Base-by-base conservation (phyloP, 192 early-diverging fungal species). In the Chytriomyces sp. region DNA sequence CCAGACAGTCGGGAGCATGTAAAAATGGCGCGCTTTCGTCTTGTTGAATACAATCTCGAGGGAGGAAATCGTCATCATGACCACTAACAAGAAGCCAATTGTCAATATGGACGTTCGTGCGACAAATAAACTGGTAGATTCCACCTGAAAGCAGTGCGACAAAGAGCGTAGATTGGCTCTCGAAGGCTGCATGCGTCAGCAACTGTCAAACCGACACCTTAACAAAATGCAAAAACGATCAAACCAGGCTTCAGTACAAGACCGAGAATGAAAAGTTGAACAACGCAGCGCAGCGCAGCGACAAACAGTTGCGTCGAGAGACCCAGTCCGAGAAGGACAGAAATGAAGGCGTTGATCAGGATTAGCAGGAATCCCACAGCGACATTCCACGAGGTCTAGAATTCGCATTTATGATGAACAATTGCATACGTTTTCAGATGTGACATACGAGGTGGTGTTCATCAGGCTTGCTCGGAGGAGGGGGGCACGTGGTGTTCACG, bases 231-330 rank as follows among this genome's bases (percentile, higher is more conserved):
- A 17, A 25, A 38, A 4, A 6, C 25, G 54, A 14, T 57, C 5
- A 14, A 26, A 77, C 75, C 60, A 14, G 78, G 78, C 32, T 76
- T 52, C 28, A 76, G 33, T 7, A 28, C 52, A 5, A 65, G 62
- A 81, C 89, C 89, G 81, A 96, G 88, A 25, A 91, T 58, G 2
- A 89, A 88, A 38, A 96, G 81, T 70, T 96, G 94, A 22, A 90
- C 80, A 30, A 93, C 73, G 58, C 75, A 76, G 31, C 93, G 86
- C 56, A 88, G 59, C 0, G 91, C 82, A 5, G 91, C 81, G 5
- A 94, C 77, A 12, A 92, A 76, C 7, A 96, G 72, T 2, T 86
- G 86, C n/a, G 55, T 75, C 72, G 87, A 87, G 5, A 96, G 68
- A 2, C 87, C 84, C 25, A 93, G 82, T 0, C 90, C 87, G 22